Evolutionary conservation across 2,329 filamentous ascomycete genomes (phyloP).

Genomic region (Fusarium secorum): DNA sequence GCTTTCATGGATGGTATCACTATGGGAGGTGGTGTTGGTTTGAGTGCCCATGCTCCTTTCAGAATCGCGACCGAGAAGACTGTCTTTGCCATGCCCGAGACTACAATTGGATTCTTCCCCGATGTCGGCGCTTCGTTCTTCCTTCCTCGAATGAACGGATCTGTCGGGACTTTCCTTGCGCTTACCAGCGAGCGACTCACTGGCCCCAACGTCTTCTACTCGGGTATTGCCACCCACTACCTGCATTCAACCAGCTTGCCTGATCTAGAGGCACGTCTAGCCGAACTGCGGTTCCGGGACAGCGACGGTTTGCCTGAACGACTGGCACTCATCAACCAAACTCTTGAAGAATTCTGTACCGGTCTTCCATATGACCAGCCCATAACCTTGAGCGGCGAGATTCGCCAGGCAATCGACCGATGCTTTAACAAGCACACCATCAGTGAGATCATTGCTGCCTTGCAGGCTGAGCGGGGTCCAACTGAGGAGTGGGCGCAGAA

Average conservation of each 20-base stretch:
- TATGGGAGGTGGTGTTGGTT: conserved; percentile 95
- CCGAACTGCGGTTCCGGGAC: conserved; percentile 89
- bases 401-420: conserved; percentile 84
- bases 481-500: conserved; percentile 78
- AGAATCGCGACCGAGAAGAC: conserved; percentile 96
- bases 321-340: conserved; percentile 78
- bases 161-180: conserved; percentile 89
- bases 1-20: conserved; percentile 98
- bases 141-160: conserved; percentile 86
- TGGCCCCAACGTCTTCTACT: conserved; percentile 87
- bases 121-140: conserved; percentile 98
- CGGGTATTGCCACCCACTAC: conserved; percentile 95
- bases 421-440: conserved; percentile 76
- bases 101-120: conserved; percentile 97
- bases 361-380: conserved; percentile 80
- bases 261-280: conserved; percentile 81
- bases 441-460: conserved; percentile 72
- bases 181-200: conserved; percentile 85
- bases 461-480: conserved; percentile 61
- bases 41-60: conserved; percentile 95
- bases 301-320: conserved; percentile 69
- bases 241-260: conserved; percentile 88
- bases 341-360: conserved; percentile 90
- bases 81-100: conserved; percentile 98
- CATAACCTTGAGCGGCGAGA: conserved; percentile 70